Evolutionary conservation across 768 basidiomycete species (phyloP).

Genomic region (Tulasnella calospora): DNA sequence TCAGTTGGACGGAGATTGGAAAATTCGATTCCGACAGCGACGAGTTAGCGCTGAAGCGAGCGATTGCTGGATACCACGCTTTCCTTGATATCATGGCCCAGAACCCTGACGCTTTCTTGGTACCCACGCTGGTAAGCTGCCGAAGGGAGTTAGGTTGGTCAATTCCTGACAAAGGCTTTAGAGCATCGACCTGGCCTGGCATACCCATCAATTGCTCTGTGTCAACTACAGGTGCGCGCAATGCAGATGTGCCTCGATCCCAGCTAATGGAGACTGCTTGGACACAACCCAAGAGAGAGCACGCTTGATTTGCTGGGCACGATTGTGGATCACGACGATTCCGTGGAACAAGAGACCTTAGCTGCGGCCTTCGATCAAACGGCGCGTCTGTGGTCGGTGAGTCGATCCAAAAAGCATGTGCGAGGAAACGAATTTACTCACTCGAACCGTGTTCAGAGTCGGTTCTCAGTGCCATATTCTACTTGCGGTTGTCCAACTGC

Average conservation of each 20-base stretch:
- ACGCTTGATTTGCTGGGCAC: slow-evolving; percentile 21
- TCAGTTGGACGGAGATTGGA: slow-evolving; percentile 27
- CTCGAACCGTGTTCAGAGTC: slow-evolving; percentile 33
- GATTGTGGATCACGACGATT: slow-evolving; percentile 28
- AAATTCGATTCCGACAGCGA: slow-evolving; percentile 17
- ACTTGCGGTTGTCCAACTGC: slow-evolving; percentile 55
- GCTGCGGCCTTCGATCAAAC: slow-evolving; percentile 7
- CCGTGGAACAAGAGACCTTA: slow-evolving; percentile 23
- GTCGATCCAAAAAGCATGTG: background rate
- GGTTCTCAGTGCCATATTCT: slow-evolving; percentile 51
- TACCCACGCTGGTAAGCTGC: slow-evolving; percentile 28
- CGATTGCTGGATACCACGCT: slow-evolving; percentile 30
- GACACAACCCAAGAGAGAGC: slow-evolving; percentile 1
- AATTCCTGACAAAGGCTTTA: background rate
- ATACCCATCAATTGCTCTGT: slow-evolving; percentile 29
- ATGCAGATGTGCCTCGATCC: background rate
- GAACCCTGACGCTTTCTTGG: slow-evolving; percentile 22
- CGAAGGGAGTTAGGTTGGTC: background rate
- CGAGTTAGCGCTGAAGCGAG: slow-evolving; percentile 16
- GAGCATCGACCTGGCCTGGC: slow-evolving; percentile 30
- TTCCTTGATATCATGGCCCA: slow-evolving; percentile 30
- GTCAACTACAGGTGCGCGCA: slow-evolving; percentile 24
- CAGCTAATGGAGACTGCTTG: no score
- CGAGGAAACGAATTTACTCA: background rate
- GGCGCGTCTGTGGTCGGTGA: slow-evolving; percentile 8